Evolutionary conservation across 1,284 basidiomycete genomes (phyloP).

Genomic region (Ceraceosorus bombacis): DNA sequence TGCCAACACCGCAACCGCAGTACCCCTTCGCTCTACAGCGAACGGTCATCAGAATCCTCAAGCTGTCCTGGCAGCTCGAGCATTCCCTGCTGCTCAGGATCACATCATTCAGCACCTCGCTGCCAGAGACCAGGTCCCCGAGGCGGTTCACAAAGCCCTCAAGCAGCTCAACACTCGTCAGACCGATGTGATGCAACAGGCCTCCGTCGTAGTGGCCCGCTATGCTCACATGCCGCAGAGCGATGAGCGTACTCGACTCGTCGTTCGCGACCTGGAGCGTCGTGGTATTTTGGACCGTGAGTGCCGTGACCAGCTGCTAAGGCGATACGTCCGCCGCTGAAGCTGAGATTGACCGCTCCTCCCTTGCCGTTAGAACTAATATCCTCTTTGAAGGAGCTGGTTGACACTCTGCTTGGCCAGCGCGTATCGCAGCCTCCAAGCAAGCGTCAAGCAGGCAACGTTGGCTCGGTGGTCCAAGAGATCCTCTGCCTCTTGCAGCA

Average conservation of each 20-base stretch:
- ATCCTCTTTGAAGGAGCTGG: conserved; percentile 22
- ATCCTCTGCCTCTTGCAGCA: too few relatives aligned
- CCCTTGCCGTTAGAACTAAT: conserved; percentile 8
- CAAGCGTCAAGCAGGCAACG: too few relatives aligned
- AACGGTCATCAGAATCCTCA: background rate
- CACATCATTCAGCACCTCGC: background rate
- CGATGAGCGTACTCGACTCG: conserved; percentile 16
- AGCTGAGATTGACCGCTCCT: background rate
- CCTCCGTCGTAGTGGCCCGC: conserved; percentile 2
- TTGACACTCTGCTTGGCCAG: conserved; percentile 25
- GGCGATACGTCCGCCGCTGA: background rate
- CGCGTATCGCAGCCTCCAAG: too few relatives aligned
- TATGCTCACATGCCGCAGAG: conserved; percentile 1
- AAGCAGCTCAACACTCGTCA: conserved; percentile 5
- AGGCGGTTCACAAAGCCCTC: background rate
- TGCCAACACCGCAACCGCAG: conserved; percentile 2
- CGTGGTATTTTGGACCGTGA: conserved; percentile 24
- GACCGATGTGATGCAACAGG: conserved; percentile 4
- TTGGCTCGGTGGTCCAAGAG: too few relatives aligned
- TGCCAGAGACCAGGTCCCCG: background rate
- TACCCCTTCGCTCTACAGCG: too few relatives aligned
- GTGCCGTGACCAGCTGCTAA: background rate
- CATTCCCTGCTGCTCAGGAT: background rate
- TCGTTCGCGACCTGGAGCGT: conserved; percentile 27
- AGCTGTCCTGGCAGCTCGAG: conserved; percentile 10